Evolutionary conservation across 2,329 filamentous ascomycete genomes (phyloP).

Genomic region (Penicillium carneum): DNA sequence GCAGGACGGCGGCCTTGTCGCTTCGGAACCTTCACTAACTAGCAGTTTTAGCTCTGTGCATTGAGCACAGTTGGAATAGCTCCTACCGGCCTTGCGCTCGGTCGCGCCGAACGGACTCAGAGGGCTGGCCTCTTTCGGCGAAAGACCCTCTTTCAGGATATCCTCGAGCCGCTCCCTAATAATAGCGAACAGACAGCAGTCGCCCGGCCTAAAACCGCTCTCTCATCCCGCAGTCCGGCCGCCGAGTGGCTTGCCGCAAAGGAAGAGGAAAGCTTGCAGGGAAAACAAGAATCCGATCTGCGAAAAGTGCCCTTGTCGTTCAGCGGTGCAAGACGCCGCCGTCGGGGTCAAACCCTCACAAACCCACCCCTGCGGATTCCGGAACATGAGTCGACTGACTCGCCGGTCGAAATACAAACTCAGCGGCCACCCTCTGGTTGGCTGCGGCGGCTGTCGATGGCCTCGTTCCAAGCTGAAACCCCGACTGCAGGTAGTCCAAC

Average conservation of each 20-base stretch:
- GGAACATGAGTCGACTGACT: conserved; percentile 35
- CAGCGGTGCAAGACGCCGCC: conserved; percentile 42
- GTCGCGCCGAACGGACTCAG: conserved; percentile 56
- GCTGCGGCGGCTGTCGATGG: conserved; percentile 63
- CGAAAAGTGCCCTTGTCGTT: conserved; percentile 40
- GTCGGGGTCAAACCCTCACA: conserved; percentile 49
- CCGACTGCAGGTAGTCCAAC: conserved; percentile 57
- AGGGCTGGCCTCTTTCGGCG: conserved; percentile 41
- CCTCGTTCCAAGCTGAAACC: conserved; percentile 58
- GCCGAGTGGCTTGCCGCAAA: conserved; percentile 26
- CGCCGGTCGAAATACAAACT: conserved; percentile 29
- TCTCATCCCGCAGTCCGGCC: conserved; percentile 27
- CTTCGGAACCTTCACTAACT: conserved; percentile 20
- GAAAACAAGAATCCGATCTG: conserved; percentile 26
- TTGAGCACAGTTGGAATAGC: conserved; percentile 69
- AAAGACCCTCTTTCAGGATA: conserved; percentile 37
- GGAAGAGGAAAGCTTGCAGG: conserved; percentile 26
- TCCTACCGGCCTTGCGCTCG: conserved; percentile 65
- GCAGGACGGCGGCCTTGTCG: not conserved
- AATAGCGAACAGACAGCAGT: conserved; percentile 24
- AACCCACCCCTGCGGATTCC: conserved; percentile 40
- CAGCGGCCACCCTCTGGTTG: conserved; percentile 59
- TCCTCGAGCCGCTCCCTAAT: conserved; percentile 26
- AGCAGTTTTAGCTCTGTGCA: conserved; percentile 63
- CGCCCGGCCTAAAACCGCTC: conserved; percentile 32